A percentile compares a stretch with the other conserved stretches of the same genome.
Conservation (phyloP, 2,329 filamentous ascomycete genomes). For the Colletotrichum musicola region DNA sequence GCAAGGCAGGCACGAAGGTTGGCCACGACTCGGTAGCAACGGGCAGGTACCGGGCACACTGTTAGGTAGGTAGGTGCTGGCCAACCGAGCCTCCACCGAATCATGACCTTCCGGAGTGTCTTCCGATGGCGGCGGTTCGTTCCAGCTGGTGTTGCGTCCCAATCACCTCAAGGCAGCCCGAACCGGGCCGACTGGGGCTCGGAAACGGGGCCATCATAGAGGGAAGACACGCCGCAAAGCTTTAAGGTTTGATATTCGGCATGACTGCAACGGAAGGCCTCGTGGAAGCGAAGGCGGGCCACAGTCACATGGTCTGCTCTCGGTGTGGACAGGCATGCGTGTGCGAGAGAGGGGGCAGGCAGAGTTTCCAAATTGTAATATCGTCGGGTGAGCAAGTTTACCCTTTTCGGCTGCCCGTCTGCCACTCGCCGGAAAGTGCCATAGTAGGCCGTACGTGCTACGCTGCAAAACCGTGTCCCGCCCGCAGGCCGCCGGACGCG, state of each 20-base stretch:
- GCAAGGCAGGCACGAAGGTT: not conserved
- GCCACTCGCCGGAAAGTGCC: too few relatives aligned
- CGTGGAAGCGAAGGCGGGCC: conserved; percentile 21
- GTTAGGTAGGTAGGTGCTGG: too few relatives aligned
- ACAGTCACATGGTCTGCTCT: conserved; percentile 8
- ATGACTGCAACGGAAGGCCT: conserved; percentile 5
- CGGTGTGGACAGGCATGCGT: not conserved
- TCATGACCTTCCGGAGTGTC: conserved; percentile 2
- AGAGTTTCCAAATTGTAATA: too few relatives aligned
- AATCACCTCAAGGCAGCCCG: not conserved
- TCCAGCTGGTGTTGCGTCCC: not conserved
- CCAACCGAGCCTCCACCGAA: not conserved
- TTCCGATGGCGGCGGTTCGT: conserved; percentile 8
- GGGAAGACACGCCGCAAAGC: not conserved
- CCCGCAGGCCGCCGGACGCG: not conserved
- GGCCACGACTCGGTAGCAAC: not conserved
- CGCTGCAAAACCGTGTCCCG: not conserved
- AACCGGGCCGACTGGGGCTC: not conserved
- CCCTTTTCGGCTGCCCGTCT: too few relatives aligned
- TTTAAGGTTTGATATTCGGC: conserved; percentile 24
- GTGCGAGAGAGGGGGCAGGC: not conserved
- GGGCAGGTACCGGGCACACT: too few relatives aligned
- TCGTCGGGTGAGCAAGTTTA: too few relatives aligned
- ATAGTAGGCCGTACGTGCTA: too few relatives aligned
- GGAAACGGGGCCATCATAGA: not conserved